Conservation (phyloP, 306 rosid species). For the Rubus parviflorus region DNA sequence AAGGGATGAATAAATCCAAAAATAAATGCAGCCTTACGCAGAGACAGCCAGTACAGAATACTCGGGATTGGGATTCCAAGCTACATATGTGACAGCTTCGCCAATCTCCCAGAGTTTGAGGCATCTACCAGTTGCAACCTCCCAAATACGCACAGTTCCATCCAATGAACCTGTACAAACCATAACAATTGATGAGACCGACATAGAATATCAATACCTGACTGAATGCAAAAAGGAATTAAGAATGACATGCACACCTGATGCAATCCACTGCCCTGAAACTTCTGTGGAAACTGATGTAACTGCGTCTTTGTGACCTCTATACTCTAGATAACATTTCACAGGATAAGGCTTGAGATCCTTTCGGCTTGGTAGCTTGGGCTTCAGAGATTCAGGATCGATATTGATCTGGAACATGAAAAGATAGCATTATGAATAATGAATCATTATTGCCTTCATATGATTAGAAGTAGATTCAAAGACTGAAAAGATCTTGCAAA, state of each 20-base stretch:
- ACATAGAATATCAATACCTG: neutral
- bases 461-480: slow-evolving; percentile 10
- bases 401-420: slow-evolving; percentile 64
- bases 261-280: slow-evolving; percentile 97
- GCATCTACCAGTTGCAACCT: slow-evolving; percentile 89
- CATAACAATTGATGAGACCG: slow-evolving; percentile 28
- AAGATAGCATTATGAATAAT: slow-evolving; percentile 7
- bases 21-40: slow-evolving; percentile 50
- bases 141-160: slow-evolving; percentile 94
- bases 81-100: slow-evolving; percentile 75
- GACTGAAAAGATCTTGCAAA: neutral
- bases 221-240: slow-evolving; percentile 18
- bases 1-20: slow-evolving; percentile 1
- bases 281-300: slow-evolving; percentile 73
- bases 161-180: slow-evolving; percentile 70
- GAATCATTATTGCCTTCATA: neutral
- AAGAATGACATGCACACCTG: slow-evolving; percentile 55
- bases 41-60: slow-evolving; percentile 70
- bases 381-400: slow-evolving; percentile 90
- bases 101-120: slow-evolving; percentile 69
- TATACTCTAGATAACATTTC: slow-evolving; percentile 73
- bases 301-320: slow-evolving; percentile 85
- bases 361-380: slow-evolving; percentile 83
- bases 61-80: slow-evolving; percentile 89
- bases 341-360: slow-evolving; percentile 87